phyloP scores from a whole-genome alignment of 164 flowering plant genomes.

The Berberis thunbergii region DNA sequence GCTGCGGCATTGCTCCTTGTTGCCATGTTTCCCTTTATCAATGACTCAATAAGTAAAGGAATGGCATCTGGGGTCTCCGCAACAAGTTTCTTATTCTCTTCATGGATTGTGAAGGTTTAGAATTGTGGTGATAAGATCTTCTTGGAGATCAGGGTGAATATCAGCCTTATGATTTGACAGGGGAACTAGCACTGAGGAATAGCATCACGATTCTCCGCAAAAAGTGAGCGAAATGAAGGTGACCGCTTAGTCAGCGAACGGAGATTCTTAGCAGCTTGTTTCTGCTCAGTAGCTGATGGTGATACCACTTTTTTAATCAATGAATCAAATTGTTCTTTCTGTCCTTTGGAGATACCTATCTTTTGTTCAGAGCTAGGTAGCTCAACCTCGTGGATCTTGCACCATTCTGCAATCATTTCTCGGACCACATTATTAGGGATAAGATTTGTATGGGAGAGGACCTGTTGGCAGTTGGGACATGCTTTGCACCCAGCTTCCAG shows the following conservation, averaged over 20 bases:
- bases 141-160: conserved; percentile 47
- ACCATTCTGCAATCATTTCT: conserved; percentile 60
- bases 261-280: conserved; percentile 63
- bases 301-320: conserved; percentile 46
- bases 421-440: conserved; percentile 55
- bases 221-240: conserved; percentile 61
- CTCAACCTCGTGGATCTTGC: conserved; percentile 40
- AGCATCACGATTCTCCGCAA: conserved; percentile 45
- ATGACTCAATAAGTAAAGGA: conserved; percentile 50
- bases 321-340: conserved; percentile 28
- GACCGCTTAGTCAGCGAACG: conserved; percentile 53
- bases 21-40: conserved; percentile 49
- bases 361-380: conserved; percentile 17
- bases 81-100: conserved; percentile 65
- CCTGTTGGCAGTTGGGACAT: conserved; percentile 66
- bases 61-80: conserved; percentile 60
- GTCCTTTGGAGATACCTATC: conserved; percentile 25
- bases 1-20: conserved; percentile 84
- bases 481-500: conserved; percentile 47
- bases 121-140: conserved; percentile 71
- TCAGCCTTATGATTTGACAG: conserved; percentile 24
- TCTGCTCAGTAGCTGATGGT: conserved; percentile 33
- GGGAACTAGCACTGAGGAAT: conserved; percentile 45
- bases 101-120: conserved; percentile 75
- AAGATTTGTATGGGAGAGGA: conserved; percentile 51